Base-by-base conservation (phyloP, 768 basidiomycete species). In the Baorangia bicolor region DNA sequence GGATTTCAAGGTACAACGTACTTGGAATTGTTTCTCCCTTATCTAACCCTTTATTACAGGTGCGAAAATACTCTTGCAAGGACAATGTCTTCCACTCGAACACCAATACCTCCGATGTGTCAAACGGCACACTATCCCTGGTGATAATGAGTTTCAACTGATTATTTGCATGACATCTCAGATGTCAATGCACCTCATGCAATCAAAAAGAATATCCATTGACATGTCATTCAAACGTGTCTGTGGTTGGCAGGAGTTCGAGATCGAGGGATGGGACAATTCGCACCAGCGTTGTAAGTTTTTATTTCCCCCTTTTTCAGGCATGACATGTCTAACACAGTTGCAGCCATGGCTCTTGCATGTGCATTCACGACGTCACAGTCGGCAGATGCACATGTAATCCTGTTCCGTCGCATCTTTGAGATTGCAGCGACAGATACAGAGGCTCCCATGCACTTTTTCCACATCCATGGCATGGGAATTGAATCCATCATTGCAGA, bases 301-400 rank as follows among this genome's bases (percentile, higher is more conserved):
- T 23, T 2, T 23, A 12, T 13, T 33, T 33, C 3, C 13, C 13
- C 13, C 31, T 33, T 4, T 33, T n/a, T n/a, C n/a, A n/a, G n/a
- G n/a, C n/a, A n/a, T n/a, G n/a, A n/a, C n/a, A n/a, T n/a, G n/a
- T 33, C n/a, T 50, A n/a, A 30, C 20, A n/a, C 25, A 33, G 13
- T 12, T 2, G 39, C 11, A 47, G 43, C 49, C 0, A 21, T 70
- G 14, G 55, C 64, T 1, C 27, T 52, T 1, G 58, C 58, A 2
- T 53, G 49, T 14, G 66, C 65, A 8, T 72, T 73, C 27, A 69
- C 58, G 5, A 71, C 56, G 1, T 71, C 61, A 0, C 63, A 70
- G 39, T 62, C 59, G 14, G 65, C 71, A 0, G 27, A 68, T 13
- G 65, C 67, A 7, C 66, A 73, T 31, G 14, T 59, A 3, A 61